phyloP scores from a whole-genome alignment of 2,329 filamentous ascomycete species.

The Cercospora beticola region DNA sequence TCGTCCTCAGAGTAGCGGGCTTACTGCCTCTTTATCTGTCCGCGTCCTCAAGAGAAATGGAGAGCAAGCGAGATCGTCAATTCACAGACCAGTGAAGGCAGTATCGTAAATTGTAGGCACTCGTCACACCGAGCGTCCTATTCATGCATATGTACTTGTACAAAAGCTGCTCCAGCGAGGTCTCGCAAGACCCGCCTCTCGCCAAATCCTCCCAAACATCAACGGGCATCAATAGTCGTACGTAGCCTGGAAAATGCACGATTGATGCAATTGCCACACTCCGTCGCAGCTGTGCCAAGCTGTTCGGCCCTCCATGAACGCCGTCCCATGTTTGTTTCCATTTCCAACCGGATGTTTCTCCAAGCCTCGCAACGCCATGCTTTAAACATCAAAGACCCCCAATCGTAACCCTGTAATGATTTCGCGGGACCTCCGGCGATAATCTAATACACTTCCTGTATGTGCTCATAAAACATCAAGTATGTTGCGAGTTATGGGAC shows the following conservation, averaged over 20 bases:
- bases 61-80: neutral
- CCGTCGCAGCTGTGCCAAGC: neutral
- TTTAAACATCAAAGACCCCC: neutral
- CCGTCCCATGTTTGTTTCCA: constrained; percentile 2
- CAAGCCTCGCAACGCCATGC: constrained; percentile 5
- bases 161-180: constrained; percentile 8
- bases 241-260: constrained; percentile 7
- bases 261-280: constrained; percentile 1
- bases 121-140: neutral
- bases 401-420: neutral
- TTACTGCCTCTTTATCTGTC: too few species aligned
- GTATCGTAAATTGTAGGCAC: neutral
- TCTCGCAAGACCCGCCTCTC: constrained; percentile 5
- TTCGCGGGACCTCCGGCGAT: constrained; percentile 18
- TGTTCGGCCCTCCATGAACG: neutral
- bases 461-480: constrained; percentile 66
- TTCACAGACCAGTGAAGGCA: neutral
- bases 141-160: constrained; percentile 11
- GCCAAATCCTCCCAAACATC: neutral
- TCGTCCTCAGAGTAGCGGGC: too few species aligned
- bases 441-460: constrained; percentile 18
- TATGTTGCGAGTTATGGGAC: constrained; percentile 74
- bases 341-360: neutral
- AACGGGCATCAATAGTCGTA: constrained; percentile 13
- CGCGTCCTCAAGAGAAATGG: neutral